A percentile compares a stretch with the other conserved stretches of the same genome.
These are phyloP conservation scores for Sistotremastrum suecicum DNA, from an alignment of 768 basidiomycete genomes.

Conservation along the genomic window DNA sequence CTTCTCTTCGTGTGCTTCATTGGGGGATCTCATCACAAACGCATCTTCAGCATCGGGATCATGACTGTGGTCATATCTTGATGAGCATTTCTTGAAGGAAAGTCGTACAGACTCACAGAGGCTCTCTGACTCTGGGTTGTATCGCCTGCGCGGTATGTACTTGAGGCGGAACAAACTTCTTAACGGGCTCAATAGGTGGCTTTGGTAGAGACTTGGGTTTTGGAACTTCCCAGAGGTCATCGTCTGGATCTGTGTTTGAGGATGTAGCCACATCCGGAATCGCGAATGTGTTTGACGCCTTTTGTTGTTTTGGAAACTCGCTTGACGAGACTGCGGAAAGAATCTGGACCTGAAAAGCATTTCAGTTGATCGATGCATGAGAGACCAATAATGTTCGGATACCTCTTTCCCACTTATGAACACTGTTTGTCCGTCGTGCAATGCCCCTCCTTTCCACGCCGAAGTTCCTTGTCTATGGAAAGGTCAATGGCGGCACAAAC, in stretches of 20 bases:
- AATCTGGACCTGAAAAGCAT: no score
- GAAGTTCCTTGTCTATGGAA: no score
- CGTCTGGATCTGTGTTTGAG: neutral
- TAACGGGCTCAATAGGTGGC: slow-evolving; percentile 1
- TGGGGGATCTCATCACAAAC: slow-evolving; percentile 75
- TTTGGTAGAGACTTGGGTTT: slow-evolving; percentile 11
- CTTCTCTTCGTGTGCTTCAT: slow-evolving; percentile 45
- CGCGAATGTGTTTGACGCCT: no score
- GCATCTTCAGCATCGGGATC: slow-evolving; percentile 67
- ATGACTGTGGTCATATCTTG: slow-evolving; percentile 30
- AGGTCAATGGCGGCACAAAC: no score
- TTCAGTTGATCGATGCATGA: no score
- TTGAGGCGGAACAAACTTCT: slow-evolving; percentile 33
- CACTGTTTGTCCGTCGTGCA: no score
- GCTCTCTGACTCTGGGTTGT: slow-evolving; percentile 17
- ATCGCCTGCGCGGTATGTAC: slow-evolving; percentile 7
- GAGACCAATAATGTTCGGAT: no score
- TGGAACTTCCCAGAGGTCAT: neutral
- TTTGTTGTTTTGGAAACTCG: no score
- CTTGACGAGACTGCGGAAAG: no score
- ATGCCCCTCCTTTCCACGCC: no score
- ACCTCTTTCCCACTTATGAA: no score
- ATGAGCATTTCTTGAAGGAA: neutral
- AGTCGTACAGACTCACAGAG: slow-evolving; percentile 30
- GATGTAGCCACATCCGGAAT: neutral